A percentile compares a stretch with the other conserved stretches of the same genome.
phyloP scores from a whole-genome alignment of 2,329 filamentous ascomycete species.

The Paraphaeosphaeria minitans region DNA sequence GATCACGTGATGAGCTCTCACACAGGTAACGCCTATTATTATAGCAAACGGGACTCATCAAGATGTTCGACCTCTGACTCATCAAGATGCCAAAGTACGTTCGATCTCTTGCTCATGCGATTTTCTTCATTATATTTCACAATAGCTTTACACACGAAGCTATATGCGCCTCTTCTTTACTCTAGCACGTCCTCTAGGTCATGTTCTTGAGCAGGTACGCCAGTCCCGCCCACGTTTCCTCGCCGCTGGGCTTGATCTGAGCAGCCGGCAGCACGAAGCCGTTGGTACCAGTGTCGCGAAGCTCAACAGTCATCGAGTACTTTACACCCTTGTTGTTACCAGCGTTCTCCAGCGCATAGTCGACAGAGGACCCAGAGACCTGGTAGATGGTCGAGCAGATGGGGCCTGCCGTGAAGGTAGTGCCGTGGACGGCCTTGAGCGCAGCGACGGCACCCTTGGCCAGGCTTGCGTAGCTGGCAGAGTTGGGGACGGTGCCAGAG shows the following conservation, averaged over 20 bases:
- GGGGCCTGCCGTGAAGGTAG: constrained; percentile 49
- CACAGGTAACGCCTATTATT: no score
- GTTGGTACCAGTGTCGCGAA: constrained; percentile 55
- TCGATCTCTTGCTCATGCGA: no score
- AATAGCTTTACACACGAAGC: background rate
- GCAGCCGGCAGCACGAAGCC: constrained; percentile 57
- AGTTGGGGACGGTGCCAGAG: constrained; percentile 52
- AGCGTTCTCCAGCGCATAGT: constrained; percentile 52
- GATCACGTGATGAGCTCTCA: background rate
- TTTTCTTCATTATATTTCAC: background rate
- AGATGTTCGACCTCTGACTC: no score
- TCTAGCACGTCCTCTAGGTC: constrained; percentile 1
- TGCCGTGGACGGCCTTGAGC: constrained; percentile 61
- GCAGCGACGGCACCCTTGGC: constrained; percentile 57
- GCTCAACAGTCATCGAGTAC: constrained; percentile 56
- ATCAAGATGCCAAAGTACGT: no score
- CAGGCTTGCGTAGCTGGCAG: constrained; percentile 56
- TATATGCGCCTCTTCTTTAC: background rate
- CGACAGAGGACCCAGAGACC: constrained; percentile 54
- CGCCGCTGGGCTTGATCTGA: constrained; percentile 55
- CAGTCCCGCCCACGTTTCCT: constrained; percentile 55
- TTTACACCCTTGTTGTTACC: constrained; percentile 37
- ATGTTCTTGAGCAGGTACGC: constrained; percentile 41
- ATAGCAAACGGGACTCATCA: no score
- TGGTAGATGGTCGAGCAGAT: constrained; percentile 68